A percentile compares a stretch with the other conserved stretches of the same genome.
phyloP scores from a whole-genome alignment of 331 rosid species.

The Malus hybrid region DNA sequence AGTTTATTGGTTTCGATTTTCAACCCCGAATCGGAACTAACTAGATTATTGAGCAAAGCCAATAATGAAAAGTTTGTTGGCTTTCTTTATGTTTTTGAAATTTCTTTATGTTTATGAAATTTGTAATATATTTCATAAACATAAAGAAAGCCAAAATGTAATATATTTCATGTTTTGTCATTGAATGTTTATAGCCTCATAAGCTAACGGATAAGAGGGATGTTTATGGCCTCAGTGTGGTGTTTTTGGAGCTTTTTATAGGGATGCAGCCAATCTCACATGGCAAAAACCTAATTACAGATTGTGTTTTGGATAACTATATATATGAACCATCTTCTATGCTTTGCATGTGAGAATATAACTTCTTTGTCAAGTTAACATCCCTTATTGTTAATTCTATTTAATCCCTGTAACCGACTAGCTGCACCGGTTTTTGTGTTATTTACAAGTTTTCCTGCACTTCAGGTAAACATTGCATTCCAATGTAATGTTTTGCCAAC shows the following conservation, averaged over 20 bases:
- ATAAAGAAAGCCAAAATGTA: too few relatives aligned
- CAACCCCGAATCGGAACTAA: too few relatives aligned
- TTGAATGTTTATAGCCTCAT: slow-evolving; percentile 21
- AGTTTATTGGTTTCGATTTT: too few relatives aligned
- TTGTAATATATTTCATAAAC: too few relatives aligned
- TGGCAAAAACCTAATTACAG: slow-evolving; percentile 37
- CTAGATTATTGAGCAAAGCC: too few relatives aligned
- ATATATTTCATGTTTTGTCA: too few relatives aligned
- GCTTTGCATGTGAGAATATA: not conserved
- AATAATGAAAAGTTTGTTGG: too few relatives aligned
- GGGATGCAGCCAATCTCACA: slow-evolving; percentile 83
- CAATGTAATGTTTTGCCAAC: slow-evolving; percentile 6
- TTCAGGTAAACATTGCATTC: slow-evolving; percentile 49
- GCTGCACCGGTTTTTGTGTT: not conserved
- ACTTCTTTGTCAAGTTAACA: too few relatives aligned
- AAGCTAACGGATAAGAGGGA: slow-evolving; percentile 85
- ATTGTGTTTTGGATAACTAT: not conserved
- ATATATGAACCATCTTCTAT: not conserved
- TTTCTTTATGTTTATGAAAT: too few relatives aligned
- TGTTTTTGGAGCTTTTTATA: slow-evolving; percentile 67
- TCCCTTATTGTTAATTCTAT: not conserved
- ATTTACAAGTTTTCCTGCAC: not conserved
- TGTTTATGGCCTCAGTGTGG: slow-evolving; percentile 91
- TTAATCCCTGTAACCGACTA: not conserved
- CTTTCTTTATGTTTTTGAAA: too few relatives aligned